Percentiles rank a stretch among this genome's conserved stretches.
Conservation (phyloP, 2,329 filamentous ascomycete genomes). For the Dactylonectria macrodidyma region DNA sequence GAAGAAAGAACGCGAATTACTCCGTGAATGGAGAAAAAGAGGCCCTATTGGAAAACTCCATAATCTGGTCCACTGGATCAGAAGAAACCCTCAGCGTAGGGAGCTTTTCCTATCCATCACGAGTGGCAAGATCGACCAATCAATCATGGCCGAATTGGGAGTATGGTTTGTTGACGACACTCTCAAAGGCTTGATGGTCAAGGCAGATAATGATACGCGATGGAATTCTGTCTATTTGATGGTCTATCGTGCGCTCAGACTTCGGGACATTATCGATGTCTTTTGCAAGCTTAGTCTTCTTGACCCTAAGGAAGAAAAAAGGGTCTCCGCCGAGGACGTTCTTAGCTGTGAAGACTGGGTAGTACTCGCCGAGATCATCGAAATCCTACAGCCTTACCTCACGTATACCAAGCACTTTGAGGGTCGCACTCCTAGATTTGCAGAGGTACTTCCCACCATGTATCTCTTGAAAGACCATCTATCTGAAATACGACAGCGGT, state of each 20-base stretch:
- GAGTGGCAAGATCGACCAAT: background rate
- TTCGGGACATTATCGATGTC: background rate
- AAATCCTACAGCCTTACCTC: background rate
- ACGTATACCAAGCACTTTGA: background rate
- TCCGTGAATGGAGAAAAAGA: background rate
- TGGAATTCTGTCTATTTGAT: background rate
- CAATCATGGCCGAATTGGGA: background rate
- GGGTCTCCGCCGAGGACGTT: background rate
- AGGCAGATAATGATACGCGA: conserved; percentile 3
- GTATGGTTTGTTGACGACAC: background rate
- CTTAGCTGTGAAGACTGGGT: background rate
- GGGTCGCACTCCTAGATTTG: background rate
- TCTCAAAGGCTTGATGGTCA: background rate
- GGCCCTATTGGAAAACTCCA: background rate
- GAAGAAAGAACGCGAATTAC: conserved; percentile 2
- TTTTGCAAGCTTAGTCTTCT: background rate
- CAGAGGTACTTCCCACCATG: background rate
- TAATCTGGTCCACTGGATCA: conserved; percentile 2
- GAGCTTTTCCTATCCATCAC: background rate
- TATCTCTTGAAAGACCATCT: background rate
- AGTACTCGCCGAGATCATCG: background rate
- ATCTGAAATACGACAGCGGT: no score
- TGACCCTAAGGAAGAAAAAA: background rate
- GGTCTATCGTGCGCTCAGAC: background rate
- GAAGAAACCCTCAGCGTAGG: conserved; percentile 2